Percentiles rank a stretch among this genome's conserved stretches.
These are phyloP conservation scores for Scytalidium sp. DNA, from an alignment of 2,329 filamentous ascomycete genomes.

Conservation along the genomic window DNA sequence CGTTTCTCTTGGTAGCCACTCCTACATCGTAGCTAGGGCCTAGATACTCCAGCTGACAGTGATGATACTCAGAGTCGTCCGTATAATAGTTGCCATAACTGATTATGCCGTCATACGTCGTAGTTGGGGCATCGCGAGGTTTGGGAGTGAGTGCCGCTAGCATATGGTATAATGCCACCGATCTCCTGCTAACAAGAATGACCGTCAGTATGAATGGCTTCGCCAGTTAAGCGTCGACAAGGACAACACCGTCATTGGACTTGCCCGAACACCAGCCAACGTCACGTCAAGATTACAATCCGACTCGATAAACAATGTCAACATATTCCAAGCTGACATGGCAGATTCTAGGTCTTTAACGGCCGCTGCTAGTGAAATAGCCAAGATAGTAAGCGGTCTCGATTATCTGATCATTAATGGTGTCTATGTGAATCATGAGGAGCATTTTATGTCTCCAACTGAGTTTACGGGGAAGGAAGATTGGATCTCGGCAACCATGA, in stretches of 20 bases:
- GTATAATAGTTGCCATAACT: too few relatives aligned
- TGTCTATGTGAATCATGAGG: conserved; percentile 13
- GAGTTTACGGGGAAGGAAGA: conserved; percentile 11
- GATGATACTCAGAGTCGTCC: too few relatives aligned
- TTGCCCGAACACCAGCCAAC: conserved; percentile 43
- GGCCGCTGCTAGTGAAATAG: conserved; percentile 8
- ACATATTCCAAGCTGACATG: conserved; percentile 44
- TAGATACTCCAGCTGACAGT: too few relatives aligned
- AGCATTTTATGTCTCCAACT: conserved; percentile 14
- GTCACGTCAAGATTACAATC: conserved; percentile 39
- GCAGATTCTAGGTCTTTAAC: conserved; percentile 20
- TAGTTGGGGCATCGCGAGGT: conserved; percentile 17
- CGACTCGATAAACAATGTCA: conserved; percentile 34
- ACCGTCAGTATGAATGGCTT: conserved; percentile 45
- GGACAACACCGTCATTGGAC: conserved; percentile 42
- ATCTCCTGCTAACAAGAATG: neutral
- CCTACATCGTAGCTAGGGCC: too few relatives aligned
- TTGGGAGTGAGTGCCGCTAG: conserved; percentile 16
- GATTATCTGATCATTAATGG: conserved; percentile 30
- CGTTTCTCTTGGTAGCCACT: too few relatives aligned
- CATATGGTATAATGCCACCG: too few relatives aligned
- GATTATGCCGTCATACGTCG: conserved; percentile 17
- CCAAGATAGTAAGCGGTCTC: conserved; percentile 23
- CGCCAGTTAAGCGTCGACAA: conserved; percentile 40
- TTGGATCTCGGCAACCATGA: conserved; percentile 31